phyloP scores from a whole-genome alignment of 805 yeast species.

The Candida vartiovaarae region DNA sequence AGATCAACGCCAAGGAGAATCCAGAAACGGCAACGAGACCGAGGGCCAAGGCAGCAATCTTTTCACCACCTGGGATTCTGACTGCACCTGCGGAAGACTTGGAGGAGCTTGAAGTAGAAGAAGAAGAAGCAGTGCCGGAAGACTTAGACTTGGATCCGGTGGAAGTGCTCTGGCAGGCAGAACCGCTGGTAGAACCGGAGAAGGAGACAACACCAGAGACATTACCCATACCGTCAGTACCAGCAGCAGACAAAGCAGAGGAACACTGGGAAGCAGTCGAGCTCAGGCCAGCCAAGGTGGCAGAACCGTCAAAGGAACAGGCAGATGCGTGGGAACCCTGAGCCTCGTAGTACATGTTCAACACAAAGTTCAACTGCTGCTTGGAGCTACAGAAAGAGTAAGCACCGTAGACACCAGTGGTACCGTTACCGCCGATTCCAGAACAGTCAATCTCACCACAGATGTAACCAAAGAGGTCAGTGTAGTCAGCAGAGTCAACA shows the following conservation, averaged over 20 bases:
- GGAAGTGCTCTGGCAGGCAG: slow-evolving; percentile 9
- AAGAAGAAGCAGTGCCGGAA: slow-evolving; percentile 6
- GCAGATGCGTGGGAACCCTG: slow-evolving; percentile 39
- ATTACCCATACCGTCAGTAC: slow-evolving; percentile 60
- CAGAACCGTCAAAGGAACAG: slow-evolving; percentile 67
- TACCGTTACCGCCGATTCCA: slow-evolving; percentile 57
- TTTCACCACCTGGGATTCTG: slow-evolving; percentile 25
- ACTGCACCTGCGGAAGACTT: slow-evolving; percentile 19
- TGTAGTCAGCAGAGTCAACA: slow-evolving; percentile 51
- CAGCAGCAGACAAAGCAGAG: slow-evolving; percentile 56
- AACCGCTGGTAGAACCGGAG: slow-evolving; percentile 8
- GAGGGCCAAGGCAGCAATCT: slow-evolving; percentile 25
- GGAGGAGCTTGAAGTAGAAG: slow-evolving; percentile 21
- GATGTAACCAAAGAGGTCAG: slow-evolving; percentile 47
- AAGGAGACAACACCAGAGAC: slow-evolving; percentile 30
- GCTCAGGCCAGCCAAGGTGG: slow-evolving; percentile 39
- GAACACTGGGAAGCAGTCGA: slow-evolving; percentile 49
- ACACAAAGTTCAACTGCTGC: slow-evolving; percentile 56
- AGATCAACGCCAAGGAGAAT: slow-evolving; percentile 30
- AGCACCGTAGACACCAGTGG: slow-evolving; percentile 61
- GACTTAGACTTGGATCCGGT: slow-evolving; percentile 5
- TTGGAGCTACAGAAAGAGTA: slow-evolving; percentile 65
- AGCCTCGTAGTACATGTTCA: slow-evolving; percentile 55
- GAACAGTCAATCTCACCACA: slow-evolving; percentile 54
- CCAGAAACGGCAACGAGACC: slow-evolving; percentile 31